Evolutionary conservation across 768 basidiomycete species (phyloP).

Genomic region (Collybia mongolica): DNA sequence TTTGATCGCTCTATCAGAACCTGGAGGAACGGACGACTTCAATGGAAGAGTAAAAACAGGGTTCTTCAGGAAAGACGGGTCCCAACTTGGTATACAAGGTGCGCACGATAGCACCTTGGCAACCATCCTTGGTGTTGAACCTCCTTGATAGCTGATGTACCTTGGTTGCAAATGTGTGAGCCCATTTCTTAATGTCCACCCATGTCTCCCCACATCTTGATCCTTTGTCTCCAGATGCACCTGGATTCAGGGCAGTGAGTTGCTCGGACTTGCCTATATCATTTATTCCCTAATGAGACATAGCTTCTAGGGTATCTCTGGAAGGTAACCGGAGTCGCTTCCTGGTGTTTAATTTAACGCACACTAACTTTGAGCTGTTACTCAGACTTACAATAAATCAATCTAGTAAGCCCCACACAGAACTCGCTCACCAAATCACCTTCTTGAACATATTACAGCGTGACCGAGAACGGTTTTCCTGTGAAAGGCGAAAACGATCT

Average conservation of each 20-base stretch:
- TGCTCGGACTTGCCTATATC: too few relatives aligned
- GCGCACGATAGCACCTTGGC: constrained; percentile 7
- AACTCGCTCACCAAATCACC: too few relatives aligned
- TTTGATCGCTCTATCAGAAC: constrained; percentile 31
- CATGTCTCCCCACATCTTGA: neutral
- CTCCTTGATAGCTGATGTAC: constrained; percentile 43
- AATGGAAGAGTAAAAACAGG: constrained; percentile 52
- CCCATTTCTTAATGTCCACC: constrained; percentile 9
- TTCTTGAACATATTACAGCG: constrained; percentile 27
- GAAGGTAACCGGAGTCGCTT: constrained; percentile 39
- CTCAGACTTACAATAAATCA: constrained; percentile 39
- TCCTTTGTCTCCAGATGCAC: constrained; percentile 36
- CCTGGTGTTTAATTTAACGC: neutral
- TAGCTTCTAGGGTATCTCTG: constrained; percentile 64
- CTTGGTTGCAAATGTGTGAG: constrained; percentile 62
- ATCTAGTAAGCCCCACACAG: constrained; percentile 43
- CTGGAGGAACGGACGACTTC: constrained; percentile 56
- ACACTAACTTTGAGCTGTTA: constrained; percentile 12
- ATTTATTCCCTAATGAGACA: too few relatives aligned
- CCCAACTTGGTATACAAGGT: constrained; percentile 60
- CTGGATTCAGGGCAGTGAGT: constrained; percentile 57
- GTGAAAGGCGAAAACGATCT: constrained; percentile 55
- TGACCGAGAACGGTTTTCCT: constrained; percentile 71
- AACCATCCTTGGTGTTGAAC: neutral
- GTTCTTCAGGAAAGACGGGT: constrained; percentile 55